These are phyloP conservation scores for Spiraea crenata DNA, from an alignment of 331 rosid species.

Conservation along the genomic window DNA sequence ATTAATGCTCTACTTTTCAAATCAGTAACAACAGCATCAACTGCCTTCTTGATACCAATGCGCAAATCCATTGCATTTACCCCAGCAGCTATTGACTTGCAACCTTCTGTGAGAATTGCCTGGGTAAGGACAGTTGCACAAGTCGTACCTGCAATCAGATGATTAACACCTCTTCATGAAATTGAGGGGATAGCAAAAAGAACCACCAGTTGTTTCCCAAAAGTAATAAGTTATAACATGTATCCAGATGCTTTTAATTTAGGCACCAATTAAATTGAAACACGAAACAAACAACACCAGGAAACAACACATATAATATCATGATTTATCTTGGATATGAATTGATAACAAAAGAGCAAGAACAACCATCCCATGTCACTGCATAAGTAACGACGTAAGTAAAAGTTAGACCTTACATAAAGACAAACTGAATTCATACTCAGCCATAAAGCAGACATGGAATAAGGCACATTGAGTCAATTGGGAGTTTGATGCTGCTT, in stretches of 20 bases:
- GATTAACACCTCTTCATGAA: slow-evolving; percentile 11
- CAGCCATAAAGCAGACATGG: background rate
- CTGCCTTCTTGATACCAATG: slow-evolving; percentile 81
- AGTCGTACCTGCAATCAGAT: slow-evolving; percentile 76
- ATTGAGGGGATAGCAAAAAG: background rate
- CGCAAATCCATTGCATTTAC: slow-evolving; percentile 92
- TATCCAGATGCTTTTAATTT: background rate
- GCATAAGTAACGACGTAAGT: background rate
- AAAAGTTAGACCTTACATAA: no score
- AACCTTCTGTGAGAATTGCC: slow-evolving; percentile 90
- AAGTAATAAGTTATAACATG: background rate
- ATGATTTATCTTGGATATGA: no score
- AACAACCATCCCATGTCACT: background rate
- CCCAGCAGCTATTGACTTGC: slow-evolving; percentile 93
- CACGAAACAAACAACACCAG: no score
- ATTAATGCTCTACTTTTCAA: slow-evolving; percentile 77
- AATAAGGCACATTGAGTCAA: background rate
- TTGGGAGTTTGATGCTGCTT: background rate
- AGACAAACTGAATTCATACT: background rate
- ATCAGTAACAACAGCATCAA: slow-evolving; percentile 77
- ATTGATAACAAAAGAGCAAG: no score
- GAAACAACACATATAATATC: no score
- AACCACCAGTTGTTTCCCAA: background rate
- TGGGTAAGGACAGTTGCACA: slow-evolving; percentile 94
- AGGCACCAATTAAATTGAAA: no score